A percentile compares a stretch with the other conserved stretches of the same genome.
These are phyloP conservation scores for Ramaria sp. DNA, from an alignment of 768 basidiomycete species.

Conservation along the genomic window DNA sequence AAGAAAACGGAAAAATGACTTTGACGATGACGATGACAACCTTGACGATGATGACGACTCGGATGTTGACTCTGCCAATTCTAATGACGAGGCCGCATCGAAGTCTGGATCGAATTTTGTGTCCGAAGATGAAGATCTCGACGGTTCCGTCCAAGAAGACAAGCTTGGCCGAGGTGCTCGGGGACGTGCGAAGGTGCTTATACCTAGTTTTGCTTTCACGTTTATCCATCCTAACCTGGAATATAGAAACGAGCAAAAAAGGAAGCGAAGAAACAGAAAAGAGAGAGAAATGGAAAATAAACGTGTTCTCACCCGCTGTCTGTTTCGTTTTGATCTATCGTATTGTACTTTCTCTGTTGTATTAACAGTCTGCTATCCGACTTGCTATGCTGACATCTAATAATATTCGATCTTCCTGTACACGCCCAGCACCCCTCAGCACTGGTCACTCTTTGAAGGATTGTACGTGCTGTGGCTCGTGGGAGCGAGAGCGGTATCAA, in stretches of 20 bases:
- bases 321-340: not conserved
- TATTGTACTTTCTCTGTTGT: not conserved
- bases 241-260: slow-evolving; percentile 1
- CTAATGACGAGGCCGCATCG: slow-evolving; percentile 11
- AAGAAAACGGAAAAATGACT: slow-evolving; percentile 18
- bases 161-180: slow-evolving; percentile 22
- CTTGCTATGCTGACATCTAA: not conserved
- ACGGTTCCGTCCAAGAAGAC: slow-evolving; percentile 13
- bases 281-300: slow-evolving; percentile 2
- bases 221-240: not conserved
- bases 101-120: not conserved
- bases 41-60: slow-evolving; percentile 18
- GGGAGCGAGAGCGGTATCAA: too few species aligned
- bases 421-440: not conserved
- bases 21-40: slow-evolving; percentile 18
- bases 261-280: slow-evolving; percentile 7
- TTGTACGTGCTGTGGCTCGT: too few species aligned
- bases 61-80: slow-evolving; percentile 9
- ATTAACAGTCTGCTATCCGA: not conserved
- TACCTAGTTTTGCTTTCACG: not conserved
- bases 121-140: slow-evolving; percentile 7
- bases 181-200: slow-evolving; percentile 23
- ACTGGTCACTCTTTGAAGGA: not conserved
- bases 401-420: not conserved
- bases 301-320: not conserved